Conservation (phyloP, 805 yeast genomes). For the Clavispora santaluciae region DNA sequence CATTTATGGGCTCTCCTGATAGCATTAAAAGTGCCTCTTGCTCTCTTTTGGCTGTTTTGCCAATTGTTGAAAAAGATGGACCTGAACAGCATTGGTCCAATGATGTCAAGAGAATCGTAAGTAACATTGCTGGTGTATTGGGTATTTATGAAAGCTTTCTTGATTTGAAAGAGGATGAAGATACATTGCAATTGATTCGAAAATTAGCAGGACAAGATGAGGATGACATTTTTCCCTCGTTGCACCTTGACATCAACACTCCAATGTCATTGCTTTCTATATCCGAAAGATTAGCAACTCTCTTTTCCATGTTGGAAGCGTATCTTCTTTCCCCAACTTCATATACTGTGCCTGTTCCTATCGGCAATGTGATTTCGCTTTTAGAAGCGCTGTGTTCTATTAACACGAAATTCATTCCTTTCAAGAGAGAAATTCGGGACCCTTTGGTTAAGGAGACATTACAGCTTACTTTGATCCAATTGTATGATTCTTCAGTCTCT, state of each 20-base stretch:
- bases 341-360: constrained; percentile 53
- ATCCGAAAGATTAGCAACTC: constrained; percentile 44
- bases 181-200: constrained; percentile 36
- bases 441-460: constrained; percentile 42
- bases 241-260: constrained; percentile 56
- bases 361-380: constrained; percentile 51
- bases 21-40: constrained; percentile 39
- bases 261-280: constrained; percentile 49
- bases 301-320: constrained; percentile 37
- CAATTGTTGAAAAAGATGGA: constrained; percentile 49
- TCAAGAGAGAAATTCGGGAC: constrained; percentile 59
- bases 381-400: constrained; percentile 53
- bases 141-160: constrained; percentile 56
- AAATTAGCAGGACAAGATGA: constrained; percentile 21
- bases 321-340: constrained; percentile 50
- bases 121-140: constrained; percentile 52
- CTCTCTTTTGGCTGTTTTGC: constrained; percentile 51
- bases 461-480: constrained; percentile 35
- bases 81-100: constrained; percentile 43
- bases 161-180: constrained; percentile 53
- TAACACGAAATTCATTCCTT: constrained; percentile 49
- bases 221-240: constrained; percentile 36
- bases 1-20: constrained; percentile 36
- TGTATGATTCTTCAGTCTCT: constrained; percentile 43
- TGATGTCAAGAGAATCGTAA: constrained; percentile 44